A percentile compares a stretch with the other conserved stretches of the same genome.
phyloP scores from a whole-genome alignment of 352 stramenopile species.

The Pythium sukuiense region DNA sequence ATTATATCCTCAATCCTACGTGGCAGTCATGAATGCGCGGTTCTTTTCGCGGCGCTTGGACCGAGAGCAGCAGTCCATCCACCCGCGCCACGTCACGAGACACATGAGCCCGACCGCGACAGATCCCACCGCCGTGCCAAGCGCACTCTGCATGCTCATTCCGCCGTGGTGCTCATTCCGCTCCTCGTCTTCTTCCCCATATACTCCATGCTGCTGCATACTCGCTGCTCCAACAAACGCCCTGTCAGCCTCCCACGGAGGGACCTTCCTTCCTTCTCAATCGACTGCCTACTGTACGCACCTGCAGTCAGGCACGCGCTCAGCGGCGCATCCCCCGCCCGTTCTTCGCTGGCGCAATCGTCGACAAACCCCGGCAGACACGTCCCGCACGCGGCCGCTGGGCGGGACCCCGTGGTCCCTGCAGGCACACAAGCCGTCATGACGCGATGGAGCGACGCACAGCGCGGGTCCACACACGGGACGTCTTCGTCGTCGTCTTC shows the following conservation, averaged over 20 bases:
- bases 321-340: background rate
- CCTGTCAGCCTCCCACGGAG: background rate
- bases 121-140: conserved; percentile 17
- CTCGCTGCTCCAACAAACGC: background rate
- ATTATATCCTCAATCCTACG: conserved; percentile 4
- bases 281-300: background rate
- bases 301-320: background rate
- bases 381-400: conserved; percentile 10
- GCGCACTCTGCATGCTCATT: conserved; percentile 10
- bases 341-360: background rate
- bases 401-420: background rate
- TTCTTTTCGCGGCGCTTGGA: conserved; percentile 4
- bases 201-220: background rate
- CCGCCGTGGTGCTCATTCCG: background rate
- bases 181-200: background rate
- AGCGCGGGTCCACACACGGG: conserved; percentile 5
- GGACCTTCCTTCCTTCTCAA: background rate
- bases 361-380: conserved; percentile 20
- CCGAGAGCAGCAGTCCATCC: conserved; percentile 21
- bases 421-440: background rate
- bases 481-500: background rate
- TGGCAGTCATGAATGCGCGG: conserved; percentile 12
- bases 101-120: conserved; percentile 21
- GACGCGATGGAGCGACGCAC: conserved; percentile 8
- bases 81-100: conserved; percentile 23